Evolutionary conservation across 176 grass and related monocot species (phyloP).

Genomic region (Lolium perenne): DNA sequence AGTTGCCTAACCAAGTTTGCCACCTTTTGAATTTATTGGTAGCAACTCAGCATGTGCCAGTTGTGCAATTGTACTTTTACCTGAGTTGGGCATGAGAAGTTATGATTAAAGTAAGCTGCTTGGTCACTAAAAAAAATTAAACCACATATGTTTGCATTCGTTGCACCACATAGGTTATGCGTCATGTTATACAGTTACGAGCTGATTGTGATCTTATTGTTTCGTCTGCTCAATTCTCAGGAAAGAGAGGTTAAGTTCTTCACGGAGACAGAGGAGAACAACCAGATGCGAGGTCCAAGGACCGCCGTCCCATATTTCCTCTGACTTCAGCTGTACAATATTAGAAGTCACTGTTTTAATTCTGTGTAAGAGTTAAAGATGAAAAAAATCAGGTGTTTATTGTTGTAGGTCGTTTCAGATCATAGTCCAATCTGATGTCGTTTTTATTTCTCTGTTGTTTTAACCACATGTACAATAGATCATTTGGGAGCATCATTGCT

Average conservation of each 20-base stretch:
- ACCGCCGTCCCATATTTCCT: slow-evolving; percentile 95
- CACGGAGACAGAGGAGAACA: slow-evolving; percentile 98
- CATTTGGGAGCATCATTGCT: slow-evolving; percentile 47
- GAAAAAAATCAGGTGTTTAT: slow-evolving; percentile 49
- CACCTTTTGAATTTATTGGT: slow-evolving; percentile 12
- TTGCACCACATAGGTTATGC: neutral
- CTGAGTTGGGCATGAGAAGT: too few relatives aligned
- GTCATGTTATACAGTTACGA: neutral
- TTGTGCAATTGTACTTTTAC: too few relatives aligned
- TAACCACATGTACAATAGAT: slow-evolving; percentile 84
- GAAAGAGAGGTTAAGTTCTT: slow-evolving; percentile 98
- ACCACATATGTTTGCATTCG: neutral
- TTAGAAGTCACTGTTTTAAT: slow-evolving; percentile 56
- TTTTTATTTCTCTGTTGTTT: slow-evolving; percentile 61
- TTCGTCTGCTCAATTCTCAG: slow-evolving; percentile 43
- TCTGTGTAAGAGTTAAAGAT: slow-evolving; percentile 66
- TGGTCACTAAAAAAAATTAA: too few relatives aligned
- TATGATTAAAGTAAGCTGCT: neutral
- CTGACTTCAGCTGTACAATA: slow-evolving; percentile 69
- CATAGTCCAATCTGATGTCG: slow-evolving; percentile 60
- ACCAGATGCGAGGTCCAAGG: slow-evolving; percentile 97
- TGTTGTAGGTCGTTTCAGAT: slow-evolving; percentile 57
- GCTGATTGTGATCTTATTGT: neutral
- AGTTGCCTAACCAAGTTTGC: neutral
- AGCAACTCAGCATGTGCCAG: neutral